phyloP scores from a whole-genome alignment of 768 basidiomycete genomes.

The Mycena chlorophos region DNA sequence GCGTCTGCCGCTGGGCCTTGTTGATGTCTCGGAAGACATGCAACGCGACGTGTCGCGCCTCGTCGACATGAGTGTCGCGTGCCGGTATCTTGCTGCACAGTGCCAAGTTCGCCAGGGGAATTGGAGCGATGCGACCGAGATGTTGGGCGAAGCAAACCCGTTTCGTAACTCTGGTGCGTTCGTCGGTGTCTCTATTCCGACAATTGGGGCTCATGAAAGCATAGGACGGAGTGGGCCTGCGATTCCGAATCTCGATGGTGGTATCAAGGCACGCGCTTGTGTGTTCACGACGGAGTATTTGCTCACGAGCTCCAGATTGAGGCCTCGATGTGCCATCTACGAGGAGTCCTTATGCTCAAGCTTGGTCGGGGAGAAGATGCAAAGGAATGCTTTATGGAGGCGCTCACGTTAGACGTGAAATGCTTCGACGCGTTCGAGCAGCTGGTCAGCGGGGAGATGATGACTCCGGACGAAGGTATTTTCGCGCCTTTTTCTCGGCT shows the following conservation, averaged over 20 bases:
- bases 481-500: slow-evolving; percentile 1
- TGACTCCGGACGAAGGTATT: slow-evolving; percentile 90
- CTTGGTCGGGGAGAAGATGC: slow-evolving; percentile 88
- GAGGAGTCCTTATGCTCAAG: slow-evolving; percentile 92
- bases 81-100: slow-evolving; percentile 94
- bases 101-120: slow-evolving; percentile 63
- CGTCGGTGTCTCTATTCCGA: not conserved
- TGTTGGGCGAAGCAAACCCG: slow-evolving; percentile 20
- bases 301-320: slow-evolving; percentile 64
- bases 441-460: slow-evolving; percentile 90
- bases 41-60: slow-evolving; percentile 71
- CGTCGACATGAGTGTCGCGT: slow-evolving; percentile 93
- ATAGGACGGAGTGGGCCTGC: slow-evolving; percentile 64
- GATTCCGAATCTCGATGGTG: slow-evolving; percentile 84
- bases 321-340: slow-evolving; percentile 94
- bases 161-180: slow-evolving; percentile 50
- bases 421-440: slow-evolving; percentile 96
- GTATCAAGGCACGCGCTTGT: slow-evolving; percentile 73
- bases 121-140: slow-evolving; percentile 19
- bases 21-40: slow-evolving; percentile 64
- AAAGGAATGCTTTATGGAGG: slow-evolving; percentile 95
- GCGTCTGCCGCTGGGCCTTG: slow-evolving; percentile 71
- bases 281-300: slow-evolving; percentile 2
- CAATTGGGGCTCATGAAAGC: slow-evolving; percentile 3
- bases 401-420: slow-evolving; percentile 90